These are phyloP conservation scores for Penicillium sp. DNA, from an alignment of 2,329 filamentous ascomycete species.

Conservation along the genomic window DNA sequence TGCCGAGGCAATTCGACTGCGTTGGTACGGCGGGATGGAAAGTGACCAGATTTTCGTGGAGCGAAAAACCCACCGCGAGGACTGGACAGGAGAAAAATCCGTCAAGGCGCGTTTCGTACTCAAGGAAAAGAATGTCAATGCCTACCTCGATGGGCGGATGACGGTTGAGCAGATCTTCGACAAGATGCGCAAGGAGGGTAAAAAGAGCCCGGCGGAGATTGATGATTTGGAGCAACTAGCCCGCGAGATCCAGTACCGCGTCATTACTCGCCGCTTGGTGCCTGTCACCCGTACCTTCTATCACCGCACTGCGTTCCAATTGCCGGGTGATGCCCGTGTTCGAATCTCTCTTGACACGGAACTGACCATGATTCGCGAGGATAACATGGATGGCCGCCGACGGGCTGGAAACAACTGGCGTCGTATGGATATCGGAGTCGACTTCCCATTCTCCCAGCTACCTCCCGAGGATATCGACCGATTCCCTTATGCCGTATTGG, in stretches of 20 bases:
- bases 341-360: slow-evolving; percentile 97
- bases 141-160: slow-evolving; percentile 79
- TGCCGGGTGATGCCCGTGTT: slow-evolving; percentile 91
- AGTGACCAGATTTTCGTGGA: slow-evolving; percentile 95
- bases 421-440: slow-evolving; percentile 94
- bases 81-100: slow-evolving; percentile 98
- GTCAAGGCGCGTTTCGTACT: slow-evolving; percentile 94
- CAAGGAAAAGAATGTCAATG: slow-evolving; percentile 97
- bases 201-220: slow-evolving; percentile 89
- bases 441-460: slow-evolving; percentile 88
- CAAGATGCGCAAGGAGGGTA: slow-evolving; percentile 91
- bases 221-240: slow-evolving; percentile 84
- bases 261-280: slow-evolving; percentile 79
- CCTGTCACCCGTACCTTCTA: slow-evolving; percentile 96
- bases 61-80: slow-evolving; percentile 95
- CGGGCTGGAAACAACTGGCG: slow-evolving; percentile 89
- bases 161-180: slow-evolving; percentile 89
- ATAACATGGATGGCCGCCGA: slow-evolving; percentile 78
- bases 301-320: slow-evolving; percentile 95
- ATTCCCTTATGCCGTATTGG: slow-evolving; percentile 93
- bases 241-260: slow-evolving; percentile 87
- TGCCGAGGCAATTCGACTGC: slow-evolving; percentile 89
- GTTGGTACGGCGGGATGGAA: slow-evolving; percentile 98
- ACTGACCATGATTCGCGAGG: slow-evolving; percentile 89
- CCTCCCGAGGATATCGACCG: slow-evolving; percentile 79